Percentiles rank a stretch among this genome's conserved stretches.
phyloP scores from a whole-genome alignment of 176 grass and related monocot genomes.

The Cenchrus americanus region DNA sequence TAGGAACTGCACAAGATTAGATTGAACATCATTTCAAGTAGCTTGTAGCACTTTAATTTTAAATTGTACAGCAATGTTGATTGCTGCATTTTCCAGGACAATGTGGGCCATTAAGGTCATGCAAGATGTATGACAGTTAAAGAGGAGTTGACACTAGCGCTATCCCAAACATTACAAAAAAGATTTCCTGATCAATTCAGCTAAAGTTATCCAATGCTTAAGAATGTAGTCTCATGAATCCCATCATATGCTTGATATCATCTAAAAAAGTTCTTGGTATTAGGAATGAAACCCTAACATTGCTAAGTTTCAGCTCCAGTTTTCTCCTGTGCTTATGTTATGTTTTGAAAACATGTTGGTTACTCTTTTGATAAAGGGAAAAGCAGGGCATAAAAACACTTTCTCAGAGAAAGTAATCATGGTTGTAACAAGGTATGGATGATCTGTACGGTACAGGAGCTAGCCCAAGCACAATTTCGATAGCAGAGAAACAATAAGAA shows the following conservation, averaged over 20 bases:
- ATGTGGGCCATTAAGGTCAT: background rate
- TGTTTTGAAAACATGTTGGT: background rate
- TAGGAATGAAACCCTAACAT: background rate
- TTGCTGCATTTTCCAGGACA: background rate
- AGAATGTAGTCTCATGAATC: background rate
- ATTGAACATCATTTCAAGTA: background rate
- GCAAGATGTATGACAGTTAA: slow-evolving; percentile 6
- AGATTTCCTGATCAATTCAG: background rate
- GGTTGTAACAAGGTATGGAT: background rate
- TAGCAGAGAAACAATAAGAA: background rate
- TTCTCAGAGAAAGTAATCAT: background rate
- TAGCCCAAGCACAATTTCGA: slow-evolving; percentile 5
- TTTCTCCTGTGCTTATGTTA: background rate
- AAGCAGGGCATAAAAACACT: background rate
- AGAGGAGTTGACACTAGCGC: background rate
- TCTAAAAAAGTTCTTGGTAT: background rate
- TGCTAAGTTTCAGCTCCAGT: slow-evolving; percentile 7
- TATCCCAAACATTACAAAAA: slow-evolving; percentile 6
- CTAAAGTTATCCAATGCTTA: background rate
- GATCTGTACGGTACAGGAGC: background rate
- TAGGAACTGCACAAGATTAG: background rate
- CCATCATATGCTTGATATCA: slow-evolving; percentile 9
- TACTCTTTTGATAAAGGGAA: background rate
- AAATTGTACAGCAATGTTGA: background rate
- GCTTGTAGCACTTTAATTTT: background rate